phyloP scores from a whole-genome alignment of 495 filamentous ascomycete species.

The Daldinia decipiens region DNA sequence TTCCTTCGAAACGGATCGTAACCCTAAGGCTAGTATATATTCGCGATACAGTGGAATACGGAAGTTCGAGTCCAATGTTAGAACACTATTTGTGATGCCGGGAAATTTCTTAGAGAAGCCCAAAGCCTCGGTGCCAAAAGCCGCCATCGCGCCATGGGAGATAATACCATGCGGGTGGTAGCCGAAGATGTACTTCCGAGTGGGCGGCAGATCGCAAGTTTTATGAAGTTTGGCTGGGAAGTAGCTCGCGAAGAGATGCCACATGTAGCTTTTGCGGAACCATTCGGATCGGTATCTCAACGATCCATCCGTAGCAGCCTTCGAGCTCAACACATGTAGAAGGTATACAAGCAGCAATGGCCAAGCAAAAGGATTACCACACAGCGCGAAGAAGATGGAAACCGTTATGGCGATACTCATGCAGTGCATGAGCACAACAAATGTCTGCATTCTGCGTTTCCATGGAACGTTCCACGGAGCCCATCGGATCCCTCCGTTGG shows the following conservation, averaged over 20 bases:
- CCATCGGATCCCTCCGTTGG: constrained; percentile 69
- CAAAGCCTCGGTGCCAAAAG: constrained; percentile 89
- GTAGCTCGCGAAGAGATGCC: constrained; percentile 91
- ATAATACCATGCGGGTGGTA: constrained; percentile 99
- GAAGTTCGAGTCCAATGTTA: constrained; percentile 95
- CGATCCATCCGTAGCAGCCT: constrained; percentile 75
- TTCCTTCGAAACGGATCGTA: constrained; percentile 89
- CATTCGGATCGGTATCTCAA: constrained; percentile 77
- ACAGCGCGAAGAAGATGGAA: constrained; percentile 89
- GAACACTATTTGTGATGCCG: constrained; percentile 91
- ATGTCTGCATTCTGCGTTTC: constrained; percentile 85
- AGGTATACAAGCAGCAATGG: constrained; percentile 91
- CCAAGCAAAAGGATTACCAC: constrained; percentile 90
- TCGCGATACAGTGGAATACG: constrained; percentile 93
- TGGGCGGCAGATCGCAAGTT: constrained; percentile 78
- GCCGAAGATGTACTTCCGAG: constrained; percentile 96
- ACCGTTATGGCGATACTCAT: constrained; percentile 79
- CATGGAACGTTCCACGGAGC: constrained; percentile 89
- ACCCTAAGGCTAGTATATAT: constrained; percentile 84
- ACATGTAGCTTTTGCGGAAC: constrained; percentile 77
- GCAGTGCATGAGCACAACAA: constrained; percentile 86
- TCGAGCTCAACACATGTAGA: constrained; percentile 82
- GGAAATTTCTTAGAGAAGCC: constrained; percentile 92
- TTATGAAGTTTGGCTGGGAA: constrained; percentile 91
- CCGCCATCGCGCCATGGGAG: constrained; percentile 90